phyloP scores from a whole-genome alignment of 2,329 filamentous ascomycete genomes.

The Alternaria sp. region DNA sequence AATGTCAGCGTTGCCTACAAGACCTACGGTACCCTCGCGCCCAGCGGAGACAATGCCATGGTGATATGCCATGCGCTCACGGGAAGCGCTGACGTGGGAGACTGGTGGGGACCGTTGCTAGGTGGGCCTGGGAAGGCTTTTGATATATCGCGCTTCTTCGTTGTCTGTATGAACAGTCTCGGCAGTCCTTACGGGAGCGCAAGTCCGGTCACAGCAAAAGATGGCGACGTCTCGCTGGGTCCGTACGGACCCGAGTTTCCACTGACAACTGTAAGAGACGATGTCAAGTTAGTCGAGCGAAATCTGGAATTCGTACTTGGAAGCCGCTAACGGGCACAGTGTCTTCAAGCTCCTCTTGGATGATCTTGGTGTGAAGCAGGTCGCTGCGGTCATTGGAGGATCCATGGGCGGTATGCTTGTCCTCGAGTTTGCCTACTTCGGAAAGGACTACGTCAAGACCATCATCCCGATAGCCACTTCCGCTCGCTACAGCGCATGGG shows the following conservation, averaged over 20 bases:
- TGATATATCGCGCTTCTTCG: constrained; percentile 81
- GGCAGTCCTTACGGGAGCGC: constrained; percentile 86
- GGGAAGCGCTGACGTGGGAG: constrained; percentile 81
- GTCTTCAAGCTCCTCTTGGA: constrained; percentile 82
- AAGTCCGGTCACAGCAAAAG: constrained; percentile 87
- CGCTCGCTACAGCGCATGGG: constrained; percentile 84
- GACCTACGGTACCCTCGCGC: constrained; percentile 64
- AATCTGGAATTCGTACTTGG: background rate
- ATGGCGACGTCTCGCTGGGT: constrained; percentile 75
- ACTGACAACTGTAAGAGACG: constrained; percentile 91
- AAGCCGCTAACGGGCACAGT: constrained; percentile 50
- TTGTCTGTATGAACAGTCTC: constrained; percentile 84
- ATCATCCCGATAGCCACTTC: constrained; percentile 87
- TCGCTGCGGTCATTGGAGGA: constrained; percentile 80
- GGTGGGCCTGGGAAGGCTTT: constrained; percentile 80
- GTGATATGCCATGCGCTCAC: constrained; percentile 84
- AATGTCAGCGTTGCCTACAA: constrained; percentile 76
- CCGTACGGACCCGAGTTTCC: constrained; percentile 96
- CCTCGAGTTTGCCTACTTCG: constrained; percentile 91
- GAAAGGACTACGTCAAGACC: constrained; percentile 79
- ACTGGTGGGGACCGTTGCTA: constrained; percentile 87
- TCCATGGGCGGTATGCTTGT: constrained; percentile 91
- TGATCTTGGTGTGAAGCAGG: constrained; percentile 77
- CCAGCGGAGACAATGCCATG: constrained; percentile 65
- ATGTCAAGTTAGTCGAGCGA: constrained; percentile 75